Base-by-base conservation (phyloP, 495 filamentous ascomycete species). In the Patellaria atrata region DNA sequence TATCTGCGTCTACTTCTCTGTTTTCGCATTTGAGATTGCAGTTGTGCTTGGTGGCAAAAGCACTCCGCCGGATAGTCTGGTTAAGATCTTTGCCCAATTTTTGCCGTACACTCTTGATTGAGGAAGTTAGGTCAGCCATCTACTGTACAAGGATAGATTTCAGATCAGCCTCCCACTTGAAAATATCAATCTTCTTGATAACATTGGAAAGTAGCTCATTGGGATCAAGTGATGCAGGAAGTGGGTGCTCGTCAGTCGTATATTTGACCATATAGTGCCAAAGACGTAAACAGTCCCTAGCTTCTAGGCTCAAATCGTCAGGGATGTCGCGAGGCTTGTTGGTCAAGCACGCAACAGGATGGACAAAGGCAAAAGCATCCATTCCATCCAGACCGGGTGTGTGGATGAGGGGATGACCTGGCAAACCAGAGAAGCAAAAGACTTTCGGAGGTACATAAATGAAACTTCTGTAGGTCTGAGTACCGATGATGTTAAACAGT, bases 401-500 rank as follows among this genome's bases (percentile, higher is more conserved):
- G 3, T 46, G 49, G 40, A 71, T 58, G 1, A 41, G 40, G 8
- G 43, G 28, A 10, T 60, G 45, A 1, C 62, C 54, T 1, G 57
- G 52, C 11, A 86, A 51, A 0, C 73, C 75, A 9, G 59, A 43
- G 50, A 84, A 84, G 0, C 44, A 31, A 41, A 77, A 73, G 0
- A 39, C 35, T 11, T 57, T 46, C 0, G 67, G 64, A 1, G 71
- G 64, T 2, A 56, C 47, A 44, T 78, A 79, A 15, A 71, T 44
- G 37, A 73, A n/a, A 82, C 41, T 83, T 83, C 14, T 79, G 62
- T 3, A 86, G 52, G 51, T 86, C 79, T 0, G 77, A 82, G 49
- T 81, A 84, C 8, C 80, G 59, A 21, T 54, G 52, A 47, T 85
- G 77, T 20, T 70, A 50, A 12, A 85, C 67, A 65, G 79, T 75